phyloP scores from a whole-genome alignment of 208 protist species.

The Borovskyia barvae region DNA sequence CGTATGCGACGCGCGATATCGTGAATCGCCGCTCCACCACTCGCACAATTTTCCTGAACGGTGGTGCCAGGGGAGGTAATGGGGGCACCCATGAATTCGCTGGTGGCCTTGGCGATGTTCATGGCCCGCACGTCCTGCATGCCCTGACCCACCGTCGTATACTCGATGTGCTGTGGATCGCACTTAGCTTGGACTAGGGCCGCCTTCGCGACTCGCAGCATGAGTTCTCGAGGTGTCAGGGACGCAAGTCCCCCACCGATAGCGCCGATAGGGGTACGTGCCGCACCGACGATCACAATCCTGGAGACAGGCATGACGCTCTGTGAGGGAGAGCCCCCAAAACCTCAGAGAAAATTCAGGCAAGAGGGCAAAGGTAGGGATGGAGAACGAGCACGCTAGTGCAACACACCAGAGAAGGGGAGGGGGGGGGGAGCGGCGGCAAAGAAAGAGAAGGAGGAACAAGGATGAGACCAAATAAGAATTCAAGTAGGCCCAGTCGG shows the following conservation, averaged over 20 bases:
- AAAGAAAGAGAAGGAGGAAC: neutral
- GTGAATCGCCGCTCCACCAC: conserved; percentile 59
- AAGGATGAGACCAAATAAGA: conserved; percentile 2
- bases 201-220: conserved; percentile 28
- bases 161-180: conserved; percentile 49
- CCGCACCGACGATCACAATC: conserved; percentile 50
- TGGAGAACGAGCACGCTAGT: too few relatives aligned
- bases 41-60: conserved; percentile 67
- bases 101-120: conserved; percentile 54
- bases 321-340: neutral
- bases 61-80: conserved; percentile 51
- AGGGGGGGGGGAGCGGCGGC: neutral
- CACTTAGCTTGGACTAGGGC: conserved; percentile 40
- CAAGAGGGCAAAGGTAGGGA: conserved; percentile 4
- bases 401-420: too few relatives aligned
- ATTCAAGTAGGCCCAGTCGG: neutral
- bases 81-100: conserved; percentile 35
- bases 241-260: conserved; percentile 43
- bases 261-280: conserved; percentile 46
- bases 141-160: conserved; percentile 42
- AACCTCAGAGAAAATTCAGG: neutral
- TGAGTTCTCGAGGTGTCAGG: conserved; percentile 27
- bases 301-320: conserved; percentile 4
- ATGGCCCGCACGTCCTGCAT: conserved; percentile 57
- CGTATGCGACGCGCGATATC: conserved; percentile 49